Percentiles rank a stretch among this genome's conserved stretches.
phyloP scores from a whole-genome alignment of 129 eudicot genomes.

The Helichrysum umbraculigerum region DNA sequence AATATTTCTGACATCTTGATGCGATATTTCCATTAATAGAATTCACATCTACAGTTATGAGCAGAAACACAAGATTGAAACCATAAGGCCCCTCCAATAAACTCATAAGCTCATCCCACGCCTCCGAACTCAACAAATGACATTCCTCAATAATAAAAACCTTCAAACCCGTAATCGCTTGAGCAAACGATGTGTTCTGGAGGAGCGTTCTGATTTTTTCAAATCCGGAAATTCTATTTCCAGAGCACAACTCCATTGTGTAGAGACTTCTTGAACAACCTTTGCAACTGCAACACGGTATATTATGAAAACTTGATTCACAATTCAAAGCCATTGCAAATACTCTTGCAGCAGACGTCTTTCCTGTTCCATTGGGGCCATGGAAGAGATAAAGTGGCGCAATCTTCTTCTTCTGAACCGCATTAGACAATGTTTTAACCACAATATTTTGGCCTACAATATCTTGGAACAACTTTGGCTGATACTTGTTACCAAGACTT shows the following conservation, averaged over 20 bases:
- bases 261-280: constrained; percentile 38
- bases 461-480: constrained; percentile 33
- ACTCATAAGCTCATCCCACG: constrained; percentile 33
- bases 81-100: constrained; percentile 17
- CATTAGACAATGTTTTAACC: constrained; percentile 28
- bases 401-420: constrained; percentile 31
- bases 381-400: constrained; percentile 37
- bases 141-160: constrained; percentile 35
- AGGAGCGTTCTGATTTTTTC: constrained; percentile 24
- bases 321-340: constrained; percentile 41
- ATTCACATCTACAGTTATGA: constrained; percentile 31
- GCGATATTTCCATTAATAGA: constrained; percentile 9
- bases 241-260: constrained; percentile 35
- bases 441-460: constrained; percentile 31
- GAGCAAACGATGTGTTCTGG: constrained; percentile 17
- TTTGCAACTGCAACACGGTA: constrained; percentile 36
- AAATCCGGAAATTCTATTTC: constrained; percentile 20
- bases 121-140: constrained; percentile 27
- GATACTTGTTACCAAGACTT: constrained; percentile 30
- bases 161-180: constrained; percentile 17
- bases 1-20: constrained; percentile 37
- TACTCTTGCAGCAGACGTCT: constrained; percentile 35
- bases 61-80: constrained; percentile 30
- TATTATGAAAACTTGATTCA: constrained; percentile 15
- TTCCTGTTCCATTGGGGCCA: constrained; percentile 43